Evolutionary conservation across 306 rosid species (phyloP).

Genomic region (Lathyrus sativus): DNA sequence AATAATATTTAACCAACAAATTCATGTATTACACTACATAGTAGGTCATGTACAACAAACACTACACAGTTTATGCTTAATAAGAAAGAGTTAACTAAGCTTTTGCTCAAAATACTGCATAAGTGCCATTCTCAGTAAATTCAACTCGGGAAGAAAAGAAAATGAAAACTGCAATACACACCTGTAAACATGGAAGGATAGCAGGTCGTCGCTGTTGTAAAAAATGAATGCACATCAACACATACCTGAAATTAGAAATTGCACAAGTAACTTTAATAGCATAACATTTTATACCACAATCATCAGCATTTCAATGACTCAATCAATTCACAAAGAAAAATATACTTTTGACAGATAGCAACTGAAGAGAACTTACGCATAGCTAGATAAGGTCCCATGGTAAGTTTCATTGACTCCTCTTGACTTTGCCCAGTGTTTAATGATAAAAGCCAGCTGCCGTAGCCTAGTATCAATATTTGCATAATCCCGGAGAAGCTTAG

Average conservation of each 20-base stretch:
- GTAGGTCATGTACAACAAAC: slow-evolving; percentile 2
- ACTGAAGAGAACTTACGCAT: slow-evolving; percentile 75
- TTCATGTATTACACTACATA: slow-evolving; percentile 1
- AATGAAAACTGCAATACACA: slow-evolving; percentile 35
- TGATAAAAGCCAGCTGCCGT: slow-evolving; percentile 78
- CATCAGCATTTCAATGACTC: slow-evolving; percentile 10
- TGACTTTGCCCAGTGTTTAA: slow-evolving; percentile 98
- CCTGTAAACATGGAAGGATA: slow-evolving; percentile 98
- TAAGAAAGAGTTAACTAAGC: too few relatives aligned
- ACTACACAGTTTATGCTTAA: too few relatives aligned
- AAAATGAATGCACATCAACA: slow-evolving; percentile 95
- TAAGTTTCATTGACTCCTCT: slow-evolving; percentile 97
- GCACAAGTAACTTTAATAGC: slow-evolving; percentile 6
- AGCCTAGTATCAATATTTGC: slow-evolving; percentile 75
- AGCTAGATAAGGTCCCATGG: slow-evolving; percentile 97
- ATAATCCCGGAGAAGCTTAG: slow-evolving; percentile 90
- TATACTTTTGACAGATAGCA: neutral
- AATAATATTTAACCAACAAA: slow-evolving; percentile 17
- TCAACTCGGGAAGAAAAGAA: neutral
- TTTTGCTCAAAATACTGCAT: too few relatives aligned
- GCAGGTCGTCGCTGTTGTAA: slow-evolving; percentile 84
- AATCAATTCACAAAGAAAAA: slow-evolving; percentile 9
- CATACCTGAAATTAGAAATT: slow-evolving; percentile 75
- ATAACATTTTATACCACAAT: slow-evolving; percentile 13
- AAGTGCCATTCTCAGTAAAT: too few relatives aligned